phyloP scores from a whole-genome alignment of 371 early-diverging fungal genomes.

The Capillidium rhysosporum region DNA sequence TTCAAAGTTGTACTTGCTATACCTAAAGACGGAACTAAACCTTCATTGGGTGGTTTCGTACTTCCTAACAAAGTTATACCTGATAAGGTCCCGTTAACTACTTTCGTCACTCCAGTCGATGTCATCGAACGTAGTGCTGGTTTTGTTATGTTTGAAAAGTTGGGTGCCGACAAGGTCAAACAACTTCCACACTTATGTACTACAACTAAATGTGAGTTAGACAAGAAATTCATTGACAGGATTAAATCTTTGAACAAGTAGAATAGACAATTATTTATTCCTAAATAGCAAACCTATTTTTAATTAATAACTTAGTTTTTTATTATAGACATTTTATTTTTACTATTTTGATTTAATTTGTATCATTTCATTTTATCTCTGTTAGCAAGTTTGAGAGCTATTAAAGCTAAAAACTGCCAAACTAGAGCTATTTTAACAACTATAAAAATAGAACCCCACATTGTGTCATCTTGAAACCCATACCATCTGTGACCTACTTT shows the following conservation, averaged over 20 bases:
- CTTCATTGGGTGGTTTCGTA: constrained; percentile 52
- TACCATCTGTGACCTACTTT: constrained; percentile 3
- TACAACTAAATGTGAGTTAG: constrained; percentile 10
- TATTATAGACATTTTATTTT: background rate
- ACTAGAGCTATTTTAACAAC: constrained; percentile 15
- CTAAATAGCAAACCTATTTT: too few relatives aligned
- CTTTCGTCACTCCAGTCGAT: constrained; percentile 55
- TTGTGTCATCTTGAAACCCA: constrained; percentile 9
- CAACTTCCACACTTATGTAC: constrained; percentile 17
- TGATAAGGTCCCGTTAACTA: constrained; percentile 35
- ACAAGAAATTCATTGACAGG: background rate
- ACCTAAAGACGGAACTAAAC: constrained; percentile 12
- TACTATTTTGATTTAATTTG: background rate
- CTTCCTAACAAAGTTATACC: constrained; percentile 64
- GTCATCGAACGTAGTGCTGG: constrained; percentile 59
- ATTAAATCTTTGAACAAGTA: background rate
- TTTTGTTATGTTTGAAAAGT: constrained; percentile 46
- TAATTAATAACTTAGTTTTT: too few relatives aligned
- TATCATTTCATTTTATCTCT: constrained; percentile 18
- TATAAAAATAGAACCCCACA: constrained; percentile 13
- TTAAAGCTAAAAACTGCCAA: constrained; percentile 20
- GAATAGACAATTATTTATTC: too few relatives aligned
- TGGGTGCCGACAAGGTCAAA: constrained; percentile 19
- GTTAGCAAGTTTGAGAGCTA: constrained; percentile 20
- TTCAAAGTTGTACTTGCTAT: constrained; percentile 63